These are phyloP conservation scores for Kokia cookei DNA, from an alignment of 441 rosid genomes.

Conservation along the genomic window DNA sequence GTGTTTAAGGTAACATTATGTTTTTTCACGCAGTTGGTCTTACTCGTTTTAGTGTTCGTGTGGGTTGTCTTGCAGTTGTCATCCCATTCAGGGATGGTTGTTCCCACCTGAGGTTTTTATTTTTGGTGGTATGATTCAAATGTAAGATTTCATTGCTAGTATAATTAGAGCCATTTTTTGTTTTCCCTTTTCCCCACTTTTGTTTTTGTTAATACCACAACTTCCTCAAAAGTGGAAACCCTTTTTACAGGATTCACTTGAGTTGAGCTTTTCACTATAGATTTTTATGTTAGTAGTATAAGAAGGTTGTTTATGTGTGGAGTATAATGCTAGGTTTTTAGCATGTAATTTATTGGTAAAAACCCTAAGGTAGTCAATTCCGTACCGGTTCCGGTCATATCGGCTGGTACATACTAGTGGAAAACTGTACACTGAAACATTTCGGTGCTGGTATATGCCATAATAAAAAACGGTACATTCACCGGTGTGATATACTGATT, in stretches of 20 bases:
- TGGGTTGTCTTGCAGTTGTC: slow-evolving; percentile 29
- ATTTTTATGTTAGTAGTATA: not conserved
- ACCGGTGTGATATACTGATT: no score
- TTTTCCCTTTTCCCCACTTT: not conserved
- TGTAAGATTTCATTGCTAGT: slow-evolving; percentile 11
- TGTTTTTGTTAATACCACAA: not conserved
- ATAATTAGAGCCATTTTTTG: not conserved
- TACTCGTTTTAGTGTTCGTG: slow-evolving; percentile 41
- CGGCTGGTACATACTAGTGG: no score
- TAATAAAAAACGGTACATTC: no score
- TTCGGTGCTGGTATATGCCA: no score
- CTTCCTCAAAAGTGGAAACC: not conserved
- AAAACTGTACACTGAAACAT: not conserved
- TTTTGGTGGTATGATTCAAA: slow-evolving; percentile 12
- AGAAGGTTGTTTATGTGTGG: not conserved
- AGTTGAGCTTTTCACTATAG: not conserved
- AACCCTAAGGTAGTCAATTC: no score
- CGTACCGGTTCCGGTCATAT: no score
- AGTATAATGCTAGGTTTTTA: not conserved
- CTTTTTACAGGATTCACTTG: not conserved
- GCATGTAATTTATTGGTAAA: no score
- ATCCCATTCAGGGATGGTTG: slow-evolving; percentile 29
- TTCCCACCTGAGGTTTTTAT: slow-evolving; percentile 49
- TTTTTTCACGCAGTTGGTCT: slow-evolving; percentile 46
- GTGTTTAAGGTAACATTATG: slow-evolving; percentile 34